phyloP scores from a whole-genome alignment of 345 rosid species.

The Boechera stricta region DNA sequence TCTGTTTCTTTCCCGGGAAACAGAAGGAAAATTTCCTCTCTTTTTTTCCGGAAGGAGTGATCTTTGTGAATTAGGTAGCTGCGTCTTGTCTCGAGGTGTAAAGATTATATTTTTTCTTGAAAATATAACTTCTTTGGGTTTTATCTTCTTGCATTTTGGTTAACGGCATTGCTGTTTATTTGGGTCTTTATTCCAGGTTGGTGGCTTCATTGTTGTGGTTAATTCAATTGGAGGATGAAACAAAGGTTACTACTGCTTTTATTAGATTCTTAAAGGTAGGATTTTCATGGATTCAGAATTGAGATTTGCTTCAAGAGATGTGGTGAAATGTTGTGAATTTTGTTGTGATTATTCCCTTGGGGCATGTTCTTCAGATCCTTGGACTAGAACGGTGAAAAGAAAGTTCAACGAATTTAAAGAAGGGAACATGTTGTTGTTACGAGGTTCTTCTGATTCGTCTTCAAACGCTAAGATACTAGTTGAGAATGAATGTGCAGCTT shows the following conservation, averaged over 20 bases:
- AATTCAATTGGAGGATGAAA: constrained; percentile 14
- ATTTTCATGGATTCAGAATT: constrained; percentile 59
- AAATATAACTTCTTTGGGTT: constrained; percentile 11
- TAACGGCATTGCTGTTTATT: not conserved
- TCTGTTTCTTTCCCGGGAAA: constrained; percentile 40
- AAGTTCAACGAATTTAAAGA: constrained; percentile 42
- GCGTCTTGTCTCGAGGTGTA: constrained; percentile 22
- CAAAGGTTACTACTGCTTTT: constrained; percentile 29
- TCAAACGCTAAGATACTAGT: constrained; percentile 65
- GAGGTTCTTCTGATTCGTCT: constrained; percentile 52
- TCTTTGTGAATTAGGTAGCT: constrained; percentile 34
- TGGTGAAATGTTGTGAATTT: constrained; percentile 58
- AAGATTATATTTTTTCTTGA: constrained; percentile 4
- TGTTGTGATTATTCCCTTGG: constrained; percentile 56
- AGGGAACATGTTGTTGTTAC: constrained; percentile 50
- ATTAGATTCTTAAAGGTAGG: constrained; percentile 22
- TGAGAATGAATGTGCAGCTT: constrained; percentile 70
- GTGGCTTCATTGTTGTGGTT: constrained; percentile 32
- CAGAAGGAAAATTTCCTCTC: constrained; percentile 23
- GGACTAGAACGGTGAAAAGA: constrained; percentile 45
- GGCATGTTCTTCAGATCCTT: constrained; percentile 38
- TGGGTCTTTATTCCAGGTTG: constrained; percentile 1
- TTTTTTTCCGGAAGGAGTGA: constrained; percentile 24
- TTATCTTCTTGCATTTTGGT: constrained; percentile 17
- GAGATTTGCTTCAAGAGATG: constrained; percentile 46